phyloP scores from a whole-genome alignment of 2,329 filamentous ascomycete species.

The Aspergillus fumigatus region DNA sequence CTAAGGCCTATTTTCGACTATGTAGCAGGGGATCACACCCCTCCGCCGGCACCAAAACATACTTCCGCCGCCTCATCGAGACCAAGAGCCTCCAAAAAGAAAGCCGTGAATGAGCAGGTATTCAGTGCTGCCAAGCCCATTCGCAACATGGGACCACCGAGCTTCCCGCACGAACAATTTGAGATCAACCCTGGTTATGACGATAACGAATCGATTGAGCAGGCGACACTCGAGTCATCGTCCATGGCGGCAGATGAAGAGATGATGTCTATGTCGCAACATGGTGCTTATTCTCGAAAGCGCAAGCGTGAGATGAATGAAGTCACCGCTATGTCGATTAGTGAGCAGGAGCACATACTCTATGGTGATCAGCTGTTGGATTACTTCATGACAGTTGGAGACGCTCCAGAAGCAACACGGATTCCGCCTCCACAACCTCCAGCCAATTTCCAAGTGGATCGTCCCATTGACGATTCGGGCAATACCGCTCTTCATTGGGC shows the following conservation, averaged over 20 bases:
- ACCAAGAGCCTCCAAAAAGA: slow-evolving; percentile 70
- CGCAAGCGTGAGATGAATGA: slow-evolving; percentile 70
- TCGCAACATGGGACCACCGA: slow-evolving; percentile 33
- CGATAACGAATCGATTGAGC: slow-evolving; percentile 78
- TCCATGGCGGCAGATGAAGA: slow-evolving; percentile 84
- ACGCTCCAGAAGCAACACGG: slow-evolving; percentile 61
- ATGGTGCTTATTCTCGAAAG: slow-evolving; percentile 57
- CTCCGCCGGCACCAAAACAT: slow-evolving; percentile 90
- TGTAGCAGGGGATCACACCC: slow-evolving; percentile 75
- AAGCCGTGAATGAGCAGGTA: slow-evolving; percentile 35
- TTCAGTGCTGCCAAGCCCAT: slow-evolving; percentile 29
- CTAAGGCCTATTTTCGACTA: slow-evolving; percentile 87
- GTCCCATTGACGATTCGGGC: slow-evolving; percentile 86
- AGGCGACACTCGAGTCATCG: slow-evolving; percentile 75
- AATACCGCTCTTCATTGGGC: slow-evolving; percentile 97
- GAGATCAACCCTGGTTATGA: slow-evolving; percentile 62
- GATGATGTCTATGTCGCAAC: slow-evolving; percentile 65
- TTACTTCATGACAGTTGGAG: slow-evolving; percentile 86
- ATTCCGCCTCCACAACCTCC: slow-evolving; percentile 70
- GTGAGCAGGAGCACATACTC: slow-evolving; percentile 79
- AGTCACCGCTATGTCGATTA: slow-evolving; percentile 51
- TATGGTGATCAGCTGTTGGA: slow-evolving; percentile 93
- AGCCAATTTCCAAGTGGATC: slow-evolving; percentile 79
- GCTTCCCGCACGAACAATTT: slow-evolving; percentile 56
- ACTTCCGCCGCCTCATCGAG: slow-evolving; percentile 63